Base-by-base conservation (phyloP, 2,329 filamentous ascomycete species). In the Simplicillium sp. region DNA sequence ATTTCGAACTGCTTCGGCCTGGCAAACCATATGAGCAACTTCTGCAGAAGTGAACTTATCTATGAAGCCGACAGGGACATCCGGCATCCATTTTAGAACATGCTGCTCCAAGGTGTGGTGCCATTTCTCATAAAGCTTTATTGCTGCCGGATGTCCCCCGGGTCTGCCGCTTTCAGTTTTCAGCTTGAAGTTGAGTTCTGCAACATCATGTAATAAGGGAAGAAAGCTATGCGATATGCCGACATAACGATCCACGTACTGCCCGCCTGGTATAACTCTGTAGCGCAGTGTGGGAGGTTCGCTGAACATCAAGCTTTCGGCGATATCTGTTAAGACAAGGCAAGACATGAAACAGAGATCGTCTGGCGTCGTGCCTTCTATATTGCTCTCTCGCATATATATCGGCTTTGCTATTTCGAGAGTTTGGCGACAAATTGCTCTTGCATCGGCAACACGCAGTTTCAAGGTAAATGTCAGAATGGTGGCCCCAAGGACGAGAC, bases 1-100 rank as follows among this genome's bases (percentile, higher is more conserved):
- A 3, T 48, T 38, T 4, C 48, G 50, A 41, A 53, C 46, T 11
- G 51, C 49, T 14, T 52, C 49, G 2, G 47, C 50, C 18, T 58
- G 55, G 11, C 52, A 54, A 34, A 55, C 43, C 54, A 58, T 56
- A 36, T 54, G 54, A 0, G 50, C 43, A 2, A 55, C 44, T 20
- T 57, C 55, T 9, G 38, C 35, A 1, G 50, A 34, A 4, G 46
- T 47, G 14, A 48, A 55, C 4, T 34, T 33, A 1, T 18, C 41
- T 7, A 36, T 43, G 35, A 56, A 54, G 33, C 42, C 48, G 7
- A 43, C 35, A 3, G 52, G 52, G 11, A 51, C 44, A 3, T 39
- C 20, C 1, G 54, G 54, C 15, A 47, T 44, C 54, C 54, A 56
- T 1, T 35, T 37, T 6, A 41, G 37, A 11, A 54, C 36, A 1